Evolutionary conservation across 345 rosid genomes (phyloP).

Genomic region (Passiflora organensis): DNA sequence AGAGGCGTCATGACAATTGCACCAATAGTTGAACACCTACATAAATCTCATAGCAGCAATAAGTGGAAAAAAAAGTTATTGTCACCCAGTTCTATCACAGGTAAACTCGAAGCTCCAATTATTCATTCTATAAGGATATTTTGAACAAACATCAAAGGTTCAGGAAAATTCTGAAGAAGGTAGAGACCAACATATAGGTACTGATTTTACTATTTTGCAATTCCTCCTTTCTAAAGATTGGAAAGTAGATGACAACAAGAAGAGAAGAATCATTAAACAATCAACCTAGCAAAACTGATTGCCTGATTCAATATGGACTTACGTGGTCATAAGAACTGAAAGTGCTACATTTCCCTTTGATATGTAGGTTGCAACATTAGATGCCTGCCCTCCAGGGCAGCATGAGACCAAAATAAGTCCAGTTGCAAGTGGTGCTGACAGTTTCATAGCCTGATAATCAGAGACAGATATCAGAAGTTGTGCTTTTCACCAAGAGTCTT

Average conservation of each 20-base stretch:
- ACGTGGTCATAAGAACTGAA: conserved; percentile 99
- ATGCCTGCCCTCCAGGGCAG: conserved; percentile 98
- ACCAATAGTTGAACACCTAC: conserved; percentile 92
- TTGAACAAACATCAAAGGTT: background rate
- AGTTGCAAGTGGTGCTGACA: conserved; percentile 95
- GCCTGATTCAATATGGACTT: conserved; percentile 11
- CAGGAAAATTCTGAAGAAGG: background rate
- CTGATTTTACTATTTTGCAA: background rate
- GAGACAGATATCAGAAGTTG: conserved; percentile 18
- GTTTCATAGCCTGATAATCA: conserved; percentile 61
- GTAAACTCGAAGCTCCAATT: too few species aligned
- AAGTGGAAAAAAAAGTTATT: conserved; percentile 1
- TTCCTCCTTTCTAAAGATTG: background rate
- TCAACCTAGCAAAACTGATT: too few species aligned
- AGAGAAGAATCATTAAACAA: background rate
- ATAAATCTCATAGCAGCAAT: conserved; percentile 11
- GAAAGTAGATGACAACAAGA: background rate
- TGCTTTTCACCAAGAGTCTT: background rate
- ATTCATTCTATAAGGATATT: background rate
- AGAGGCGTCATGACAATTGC: conserved; percentile 98
- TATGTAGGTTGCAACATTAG: conserved; percentile 92
- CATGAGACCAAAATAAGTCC: conserved; percentile 95
- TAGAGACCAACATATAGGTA: background rate
- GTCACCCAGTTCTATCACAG: background rate
- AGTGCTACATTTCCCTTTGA: conserved; percentile 96